Evolutionary conservation across 768 basidiomycete species (phyloP).

Genomic region (Kondoa subrosea): DNA sequence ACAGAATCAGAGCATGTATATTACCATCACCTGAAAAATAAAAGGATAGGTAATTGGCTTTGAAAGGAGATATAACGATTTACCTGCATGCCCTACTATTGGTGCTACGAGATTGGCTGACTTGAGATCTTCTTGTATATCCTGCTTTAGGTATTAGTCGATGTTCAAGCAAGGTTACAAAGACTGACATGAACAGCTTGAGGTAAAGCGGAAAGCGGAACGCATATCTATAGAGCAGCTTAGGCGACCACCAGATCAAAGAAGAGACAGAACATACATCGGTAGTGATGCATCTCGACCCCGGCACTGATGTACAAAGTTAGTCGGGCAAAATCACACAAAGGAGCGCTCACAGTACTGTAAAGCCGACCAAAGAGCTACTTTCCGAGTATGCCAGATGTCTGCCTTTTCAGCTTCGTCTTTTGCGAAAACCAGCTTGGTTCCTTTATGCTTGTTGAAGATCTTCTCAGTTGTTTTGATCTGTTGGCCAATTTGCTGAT

Average conservation of each 20-base stretch:
- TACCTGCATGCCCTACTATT: constrained; percentile 65
- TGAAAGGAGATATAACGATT: constrained; percentile 44
- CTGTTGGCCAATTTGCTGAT: constrained; percentile 46
- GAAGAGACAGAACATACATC: constrained; percentile 77
- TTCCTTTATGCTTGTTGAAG: constrained; percentile 50
- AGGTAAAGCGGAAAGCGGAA: too few relatives aligned
- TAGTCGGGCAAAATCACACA: constrained; percentile 22
- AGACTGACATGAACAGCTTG: too few relatives aligned
- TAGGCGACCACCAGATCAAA: too few relatives aligned
- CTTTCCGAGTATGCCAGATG: constrained; percentile 42
- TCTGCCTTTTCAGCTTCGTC: constrained; percentile 74
- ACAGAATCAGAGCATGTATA: constrained; percentile 34
- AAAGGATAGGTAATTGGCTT: not conserved
- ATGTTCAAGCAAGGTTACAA: too few relatives aligned
- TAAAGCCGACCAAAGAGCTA: constrained; percentile 25
- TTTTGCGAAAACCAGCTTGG: constrained; percentile 52
- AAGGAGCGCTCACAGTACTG: constrained; percentile 11
- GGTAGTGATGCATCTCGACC: constrained; percentile 60
- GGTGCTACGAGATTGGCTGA: constrained; percentile 48
- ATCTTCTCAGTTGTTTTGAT: constrained; percentile 34
- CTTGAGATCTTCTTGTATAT: constrained; percentile 62
- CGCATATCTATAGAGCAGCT: too few relatives aligned
- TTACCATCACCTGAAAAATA: constrained; percentile 34
- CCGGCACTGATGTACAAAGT: constrained; percentile 44
- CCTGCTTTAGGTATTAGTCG: constrained; percentile 39